Percentiles rank a stretch among this genome's conserved stretches.
These are phyloP conservation scores for Ceratobasidium sp. DNA, from an alignment of 1,284 basidiomycete genomes.

Conservation along the genomic window DNA sequence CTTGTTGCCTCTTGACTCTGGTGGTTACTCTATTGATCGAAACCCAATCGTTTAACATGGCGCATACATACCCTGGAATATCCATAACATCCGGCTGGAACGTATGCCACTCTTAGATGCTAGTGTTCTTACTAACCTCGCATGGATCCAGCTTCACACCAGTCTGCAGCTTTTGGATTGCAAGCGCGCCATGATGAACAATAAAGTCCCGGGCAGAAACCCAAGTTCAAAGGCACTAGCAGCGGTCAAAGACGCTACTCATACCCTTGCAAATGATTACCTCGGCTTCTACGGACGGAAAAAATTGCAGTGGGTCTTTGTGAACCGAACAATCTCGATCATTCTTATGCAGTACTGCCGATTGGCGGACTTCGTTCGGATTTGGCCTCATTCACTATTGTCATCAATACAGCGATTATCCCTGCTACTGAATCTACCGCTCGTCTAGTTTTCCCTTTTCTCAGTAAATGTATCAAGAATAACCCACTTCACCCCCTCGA, in stretches of 20 bases:
- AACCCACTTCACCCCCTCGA: neutral
- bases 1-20: neutral
- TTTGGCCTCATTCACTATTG: neutral
- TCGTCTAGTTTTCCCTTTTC: neutral
- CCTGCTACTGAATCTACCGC: neutral
- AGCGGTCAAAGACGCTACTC: too few relatives aligned
- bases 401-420: neutral
- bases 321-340: neutral
- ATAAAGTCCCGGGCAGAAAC: too few relatives aligned
- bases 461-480: neutral
- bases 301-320: too few relatives aligned
- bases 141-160: too few relatives aligned
- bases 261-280: too few relatives aligned
- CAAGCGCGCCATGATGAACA: too few relatives aligned
- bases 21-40: neutral
- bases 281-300: too few relatives aligned
- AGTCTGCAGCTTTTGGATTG: too few relatives aligned
- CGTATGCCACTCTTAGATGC: too few relatives aligned
- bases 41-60: neutral
- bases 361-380: constrained; percentile 1
- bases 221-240: too few relatives aligned
- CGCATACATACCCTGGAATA: neutral
- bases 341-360: neutral
- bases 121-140: too few relatives aligned
- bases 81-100: too few relatives aligned